phyloP scores from a whole-genome alignment of 1,284 basidiomycete genomes.

The Flammula alnicola region DNA sequence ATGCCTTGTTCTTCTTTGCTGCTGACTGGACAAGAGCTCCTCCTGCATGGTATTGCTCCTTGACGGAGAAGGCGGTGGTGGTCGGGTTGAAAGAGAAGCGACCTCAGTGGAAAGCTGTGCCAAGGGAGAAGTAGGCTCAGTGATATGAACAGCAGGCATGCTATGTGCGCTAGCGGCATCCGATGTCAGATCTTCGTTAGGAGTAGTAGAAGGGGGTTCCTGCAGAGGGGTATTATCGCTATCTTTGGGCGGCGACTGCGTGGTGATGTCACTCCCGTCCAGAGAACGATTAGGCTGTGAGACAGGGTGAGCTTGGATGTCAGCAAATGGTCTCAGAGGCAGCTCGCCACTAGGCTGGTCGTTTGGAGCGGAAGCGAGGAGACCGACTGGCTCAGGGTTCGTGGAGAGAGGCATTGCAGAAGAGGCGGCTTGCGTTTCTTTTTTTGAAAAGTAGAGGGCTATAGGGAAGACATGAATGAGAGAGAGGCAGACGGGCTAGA shows the following conservation, averaged over 20 bases:
- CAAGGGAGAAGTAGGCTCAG: slow-evolving; percentile 35
- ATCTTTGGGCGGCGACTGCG: slow-evolving; percentile 3
- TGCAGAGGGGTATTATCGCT: background rate
- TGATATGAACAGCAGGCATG: slow-evolving; percentile 58
- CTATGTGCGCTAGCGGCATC: slow-evolving; percentile 63
- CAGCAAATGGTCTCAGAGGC: too few species aligned
- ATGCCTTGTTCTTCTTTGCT: slow-evolving; percentile 42
- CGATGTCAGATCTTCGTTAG: slow-evolving; percentile 32
- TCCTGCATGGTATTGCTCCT: slow-evolving; percentile 32
- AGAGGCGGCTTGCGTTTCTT: too few species aligned
- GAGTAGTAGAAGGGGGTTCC: slow-evolving; percentile 33
- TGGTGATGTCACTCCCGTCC: too few species aligned
- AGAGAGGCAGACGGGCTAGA: too few species aligned
- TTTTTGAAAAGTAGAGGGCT: too few species aligned
- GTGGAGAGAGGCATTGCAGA: too few species aligned
- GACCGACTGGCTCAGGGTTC: too few species aligned
- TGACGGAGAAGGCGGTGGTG: slow-evolving; percentile 27
- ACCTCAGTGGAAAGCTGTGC: slow-evolving; percentile 25
- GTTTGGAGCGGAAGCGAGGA: too few species aligned
- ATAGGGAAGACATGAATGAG: too few species aligned
- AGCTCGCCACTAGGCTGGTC: too few species aligned
- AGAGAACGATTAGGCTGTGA: too few species aligned
- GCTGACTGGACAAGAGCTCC: slow-evolving; percentile 30
- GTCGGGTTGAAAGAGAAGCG: slow-evolving; percentile 28
- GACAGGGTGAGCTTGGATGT: too few species aligned